Evolutionary conservation across 2,329 filamentous ascomycete species (phyloP).

Genomic region (Fusarium sp.): DNA sequence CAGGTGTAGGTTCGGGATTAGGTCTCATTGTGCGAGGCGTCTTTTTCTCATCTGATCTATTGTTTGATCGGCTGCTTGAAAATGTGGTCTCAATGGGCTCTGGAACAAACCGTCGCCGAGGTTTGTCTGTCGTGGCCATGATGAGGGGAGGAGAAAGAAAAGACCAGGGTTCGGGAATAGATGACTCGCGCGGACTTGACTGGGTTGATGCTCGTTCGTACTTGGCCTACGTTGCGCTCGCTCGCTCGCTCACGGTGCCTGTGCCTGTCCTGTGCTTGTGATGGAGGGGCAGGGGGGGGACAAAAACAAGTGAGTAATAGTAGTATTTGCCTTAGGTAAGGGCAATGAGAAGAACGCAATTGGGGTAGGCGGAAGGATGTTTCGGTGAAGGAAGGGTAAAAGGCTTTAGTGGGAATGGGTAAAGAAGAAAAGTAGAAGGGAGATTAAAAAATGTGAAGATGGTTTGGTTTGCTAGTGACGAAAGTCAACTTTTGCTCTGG

Average conservation of each 20-base stretch:
- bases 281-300: constrained; percentile 40
- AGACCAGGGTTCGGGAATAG: constrained; percentile 15
- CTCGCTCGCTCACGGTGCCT: constrained; percentile 8
- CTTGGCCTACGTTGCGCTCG: constrained; percentile 29
- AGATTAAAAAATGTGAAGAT: constrained; percentile 15
- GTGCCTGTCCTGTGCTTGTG: constrained; percentile 12
- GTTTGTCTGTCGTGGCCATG: constrained; percentile 54
- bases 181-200: constrained; percentile 33
- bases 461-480: constrained; percentile 27
- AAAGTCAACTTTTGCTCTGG: constrained; percentile 4
- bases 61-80: constrained; percentile 63
- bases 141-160: constrained; percentile 50
- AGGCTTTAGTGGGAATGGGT: neutral
- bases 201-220: constrained; percentile 27
- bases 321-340: neutral
- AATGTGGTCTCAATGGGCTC: constrained; percentile 78
- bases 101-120: constrained; percentile 70
- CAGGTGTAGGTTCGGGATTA: constrained; percentile 66
- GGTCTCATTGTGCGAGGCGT: constrained; percentile 51
- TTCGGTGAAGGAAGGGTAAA: neutral
- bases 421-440: neutral
- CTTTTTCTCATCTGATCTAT: constrained; percentile 43
- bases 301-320: constrained; percentile 33
- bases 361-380: neutral
- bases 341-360: neutral